These are phyloP conservation scores for Ulvella scutata DNA, from an alignment of 139 green algal genomes.

Conservation along the genomic window DNA sequence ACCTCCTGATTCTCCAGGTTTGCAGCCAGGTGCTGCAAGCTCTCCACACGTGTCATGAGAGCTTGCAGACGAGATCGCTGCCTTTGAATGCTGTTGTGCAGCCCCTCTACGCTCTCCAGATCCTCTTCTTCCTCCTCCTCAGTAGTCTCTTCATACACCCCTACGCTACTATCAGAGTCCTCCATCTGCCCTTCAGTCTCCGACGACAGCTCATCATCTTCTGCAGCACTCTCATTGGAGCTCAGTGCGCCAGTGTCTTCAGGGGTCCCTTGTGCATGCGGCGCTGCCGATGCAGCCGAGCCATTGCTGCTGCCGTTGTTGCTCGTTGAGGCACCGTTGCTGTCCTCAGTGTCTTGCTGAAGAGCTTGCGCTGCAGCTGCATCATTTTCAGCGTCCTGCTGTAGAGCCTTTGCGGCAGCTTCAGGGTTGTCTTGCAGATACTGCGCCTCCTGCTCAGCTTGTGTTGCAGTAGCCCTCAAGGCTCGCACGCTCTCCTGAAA, in stretches of 20 bases:
- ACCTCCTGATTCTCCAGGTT: not conserved
- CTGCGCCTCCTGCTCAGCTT: not conserved
- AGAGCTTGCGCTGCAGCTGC: not conserved
- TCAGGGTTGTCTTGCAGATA: not conserved
- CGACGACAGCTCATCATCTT: too few relatives aligned
- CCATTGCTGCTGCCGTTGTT: too few relatives aligned
- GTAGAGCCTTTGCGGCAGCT: not conserved
- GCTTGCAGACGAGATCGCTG: not conserved
- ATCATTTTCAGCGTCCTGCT: not conserved
- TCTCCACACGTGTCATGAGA: not conserved
- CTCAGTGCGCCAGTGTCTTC: too few relatives aligned
- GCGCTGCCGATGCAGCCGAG: too few relatives aligned
- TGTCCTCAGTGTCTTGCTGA: too few relatives aligned
- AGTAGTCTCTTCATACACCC: too few relatives aligned
- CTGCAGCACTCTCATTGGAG: too few relatives aligned
- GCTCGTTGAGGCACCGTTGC: too few relatives aligned
- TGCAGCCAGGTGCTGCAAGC: not conserved
- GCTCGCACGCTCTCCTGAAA: not conserved
- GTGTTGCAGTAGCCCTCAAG: not conserved
- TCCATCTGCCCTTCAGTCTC: too few relatives aligned
- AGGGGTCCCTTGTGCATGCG: too few relatives aligned
- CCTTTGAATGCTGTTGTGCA: not conserved
- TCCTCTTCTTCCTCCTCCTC: not conserved
- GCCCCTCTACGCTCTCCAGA: not conserved
- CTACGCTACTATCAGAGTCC: too few relatives aligned